phyloP scores from a whole-genome alignment of 1,139 yeast genomes.

The Wickerhamomyces sp. region DNA sequence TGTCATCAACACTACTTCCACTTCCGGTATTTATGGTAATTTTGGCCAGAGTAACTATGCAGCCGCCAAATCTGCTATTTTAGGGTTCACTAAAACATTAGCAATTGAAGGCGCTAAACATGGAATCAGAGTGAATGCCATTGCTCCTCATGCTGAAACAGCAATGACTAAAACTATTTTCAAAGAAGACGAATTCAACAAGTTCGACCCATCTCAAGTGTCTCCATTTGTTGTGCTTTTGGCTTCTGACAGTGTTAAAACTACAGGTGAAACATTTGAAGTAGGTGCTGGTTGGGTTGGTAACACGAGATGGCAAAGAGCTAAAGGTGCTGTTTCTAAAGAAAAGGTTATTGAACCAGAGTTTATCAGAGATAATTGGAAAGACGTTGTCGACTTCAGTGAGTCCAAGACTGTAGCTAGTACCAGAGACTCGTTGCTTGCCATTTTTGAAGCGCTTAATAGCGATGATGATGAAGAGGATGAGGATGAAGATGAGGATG shows the following conservation, averaged over 20 bases:
- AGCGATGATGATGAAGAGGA: constrained; percentile 46
- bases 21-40: constrained; percentile 95
- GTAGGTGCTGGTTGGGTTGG: constrained; percentile 95
- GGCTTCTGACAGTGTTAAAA: constrained; percentile 68
- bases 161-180: constrained; percentile 92
- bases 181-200: constrained; percentile 70
- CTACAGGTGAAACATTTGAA: constrained; percentile 65
- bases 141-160: constrained; percentile 98
- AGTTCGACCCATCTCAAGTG: constrained; percentile 83
- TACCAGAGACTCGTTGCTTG: constrained; percentile 76
- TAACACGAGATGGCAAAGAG: constrained; percentile 91
- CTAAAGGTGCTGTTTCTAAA: constrained; percentile 71
- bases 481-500: constrained; percentile 27
- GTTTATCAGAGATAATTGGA: constrained; percentile 64
- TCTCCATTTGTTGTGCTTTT: constrained; percentile 85
- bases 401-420: constrained; percentile 44
- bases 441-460: constrained; percentile 63
- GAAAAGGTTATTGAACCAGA: constrained; percentile 60
- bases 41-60: constrained; percentile 97
- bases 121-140: constrained; percentile 72
- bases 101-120: constrained; percentile 86
- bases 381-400: constrained; percentile 61
- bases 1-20: constrained; percentile 85
- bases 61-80: constrained; percentile 85
- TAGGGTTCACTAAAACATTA: constrained; percentile 79